Base-by-base conservation (phyloP, 495 filamentous ascomycete genomes). In the Penicillium malachiteum region DNA sequence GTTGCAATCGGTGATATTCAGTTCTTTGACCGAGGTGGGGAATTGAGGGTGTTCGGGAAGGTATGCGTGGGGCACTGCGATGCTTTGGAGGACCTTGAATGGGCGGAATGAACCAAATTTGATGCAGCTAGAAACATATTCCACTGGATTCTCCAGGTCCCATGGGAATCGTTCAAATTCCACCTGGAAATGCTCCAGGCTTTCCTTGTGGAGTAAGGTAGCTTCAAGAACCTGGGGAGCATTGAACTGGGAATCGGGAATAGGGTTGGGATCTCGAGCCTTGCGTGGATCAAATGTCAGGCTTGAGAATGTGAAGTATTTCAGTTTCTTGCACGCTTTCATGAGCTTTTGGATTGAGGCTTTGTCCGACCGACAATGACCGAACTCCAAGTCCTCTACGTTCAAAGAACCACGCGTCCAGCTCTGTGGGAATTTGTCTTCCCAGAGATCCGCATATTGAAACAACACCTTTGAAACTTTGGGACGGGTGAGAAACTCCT, bases 1-100 rank as follows among this genome's bases (percentile, higher is more conserved):
- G 43, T 60, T 66, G 54, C 65, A 66, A 45, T 70, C 60, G 30
- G 56, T 54, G 30, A 70, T 60, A 7, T 46, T 4, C 0, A 70
- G 56, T 1, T 3, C 21, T 38, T 59, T 9, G 3, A 70, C 44
- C 12, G 60, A 58, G 2, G 45, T 34, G 3, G 67, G 60, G 32
- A 70, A 64, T 35, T 56, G 30, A 9, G 65, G 65, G 21, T 62
- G 58, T 31, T 38, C 4, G 4, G 65, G 53, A 21, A 70, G 65
- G n/a, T 53, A 18, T 8, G 55, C 55, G 31, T 70, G 55, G 48
- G 55, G 54, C 34, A 67, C 49, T 6, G 17, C 6, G 50, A 70
- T 33, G 39, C 18, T 42, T n/a, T 61, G 10, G 4, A 70, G 67
- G 0, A 53, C 50, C 11, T 52, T n/a, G 35, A 70, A 70, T 17